A percentile compares a stretch with the other conserved stretches of the same genome.
These are phyloP conservation scores for Ophiostoma himal-ulmi DNA, from an alignment of 2,329 filamentous ascomycete genomes.

Conservation along the genomic window DNA sequence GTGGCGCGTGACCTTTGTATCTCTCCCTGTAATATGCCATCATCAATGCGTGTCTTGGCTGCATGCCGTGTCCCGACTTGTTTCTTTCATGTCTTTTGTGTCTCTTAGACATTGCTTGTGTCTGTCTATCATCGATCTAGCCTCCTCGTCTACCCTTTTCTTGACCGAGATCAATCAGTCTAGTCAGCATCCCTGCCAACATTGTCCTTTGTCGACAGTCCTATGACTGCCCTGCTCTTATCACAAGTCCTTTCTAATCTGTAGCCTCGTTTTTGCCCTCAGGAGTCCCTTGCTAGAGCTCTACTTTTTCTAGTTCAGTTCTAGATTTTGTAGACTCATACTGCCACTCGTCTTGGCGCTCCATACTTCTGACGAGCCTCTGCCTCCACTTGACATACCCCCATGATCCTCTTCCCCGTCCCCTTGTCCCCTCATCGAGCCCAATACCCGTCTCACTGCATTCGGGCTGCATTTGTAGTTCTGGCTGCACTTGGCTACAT, in stretches of 20 bases:
- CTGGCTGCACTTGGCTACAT: neutral
- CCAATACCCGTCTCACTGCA: neutral
- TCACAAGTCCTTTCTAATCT: neutral
- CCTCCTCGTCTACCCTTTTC: neutral
- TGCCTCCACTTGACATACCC: neutral
- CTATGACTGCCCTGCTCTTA: neutral
- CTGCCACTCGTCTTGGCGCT: neutral
- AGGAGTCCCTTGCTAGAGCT: neutral
- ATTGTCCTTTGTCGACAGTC: neutral
- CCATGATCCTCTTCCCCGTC: neutral
- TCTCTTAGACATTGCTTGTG: neutral
- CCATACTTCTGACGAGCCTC: neutral
- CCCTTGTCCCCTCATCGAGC: neutral
- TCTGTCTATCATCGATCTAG: neutral
- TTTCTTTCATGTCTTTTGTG: neutral
- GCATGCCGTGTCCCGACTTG: neutral
- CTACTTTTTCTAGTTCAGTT: neutral
- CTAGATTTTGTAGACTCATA: neutral
- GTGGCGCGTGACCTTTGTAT: neutral
- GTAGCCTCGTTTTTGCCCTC: neutral
- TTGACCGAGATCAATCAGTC: neutral
- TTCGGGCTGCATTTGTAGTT: too few species aligned
- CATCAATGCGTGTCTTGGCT: constrained; percentile 4
- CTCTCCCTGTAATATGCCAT: neutral
- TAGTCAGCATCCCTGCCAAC: neutral